Evolutionary conservation across 495 filamentous ascomycete species (phyloP).

Genomic region (Pyrenopolyporus hunteri): DNA sequence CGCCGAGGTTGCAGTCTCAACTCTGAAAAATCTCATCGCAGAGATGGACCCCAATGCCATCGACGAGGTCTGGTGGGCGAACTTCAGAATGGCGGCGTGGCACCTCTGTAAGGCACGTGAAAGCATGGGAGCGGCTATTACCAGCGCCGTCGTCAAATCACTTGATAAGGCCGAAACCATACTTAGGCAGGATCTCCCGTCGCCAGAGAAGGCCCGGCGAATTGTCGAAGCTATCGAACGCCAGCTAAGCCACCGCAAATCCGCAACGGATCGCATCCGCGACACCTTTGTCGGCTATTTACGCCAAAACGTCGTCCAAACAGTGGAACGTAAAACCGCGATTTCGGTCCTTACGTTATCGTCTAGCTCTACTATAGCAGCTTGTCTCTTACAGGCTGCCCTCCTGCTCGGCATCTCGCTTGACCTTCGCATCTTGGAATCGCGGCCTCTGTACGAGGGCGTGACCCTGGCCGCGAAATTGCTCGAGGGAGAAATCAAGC

Average conservation of each 20-base stretch:
- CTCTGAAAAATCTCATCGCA: slow-evolving; percentile 52
- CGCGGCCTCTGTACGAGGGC: slow-evolving; percentile 70
- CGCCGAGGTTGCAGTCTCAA: slow-evolving; percentile 54
- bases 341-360: slow-evolving; percentile 64
- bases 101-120: slow-evolving; percentile 68
- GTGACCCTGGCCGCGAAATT: slow-evolving; percentile 60
- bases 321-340: slow-evolving; percentile 26
- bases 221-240: slow-evolving; percentile 35
- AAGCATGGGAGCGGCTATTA: slow-evolving; percentile 67
- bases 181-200: slow-evolving; percentile 33
- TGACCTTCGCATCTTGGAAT: slow-evolving; percentile 67
- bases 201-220: slow-evolving; percentile 42
- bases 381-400: slow-evolving; percentile 38
- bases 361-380: slow-evolving; percentile 63
- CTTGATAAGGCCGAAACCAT: slow-evolving; percentile 45
- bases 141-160: slow-evolving; percentile 55
- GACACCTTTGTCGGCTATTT: slow-evolving; percentile 40
- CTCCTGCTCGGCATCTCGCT: slow-evolving; percentile 40
- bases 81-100: slow-evolving; percentile 64
- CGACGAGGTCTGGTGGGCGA: slow-evolving; percentile 58
- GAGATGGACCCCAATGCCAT: slow-evolving; percentile 32
- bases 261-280: slow-evolving; percentile 44
- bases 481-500: slow-evolving; percentile 41
- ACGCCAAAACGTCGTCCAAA: slow-evolving; percentile 15
- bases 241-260: slow-evolving; percentile 28